phyloP scores from a whole-genome alignment of 768 basidiomycete species.

The Russula foetens region DNA sequence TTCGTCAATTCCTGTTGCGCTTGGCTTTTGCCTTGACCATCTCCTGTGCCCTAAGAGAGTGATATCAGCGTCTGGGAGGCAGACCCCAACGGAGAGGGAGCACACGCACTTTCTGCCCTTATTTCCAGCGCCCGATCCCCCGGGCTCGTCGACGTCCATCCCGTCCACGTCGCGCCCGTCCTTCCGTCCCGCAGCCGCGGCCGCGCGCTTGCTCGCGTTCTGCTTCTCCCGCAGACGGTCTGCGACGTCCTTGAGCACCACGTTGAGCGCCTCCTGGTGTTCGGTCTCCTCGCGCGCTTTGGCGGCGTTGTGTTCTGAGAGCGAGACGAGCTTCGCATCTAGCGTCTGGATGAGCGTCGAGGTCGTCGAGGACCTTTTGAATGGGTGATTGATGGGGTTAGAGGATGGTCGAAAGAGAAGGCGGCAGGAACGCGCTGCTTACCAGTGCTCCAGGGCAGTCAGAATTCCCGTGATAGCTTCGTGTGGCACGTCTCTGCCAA shows the following conservation, averaged over 20 bases:
- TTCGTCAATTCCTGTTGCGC: conserved; percentile 17
- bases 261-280: conserved; percentile 47
- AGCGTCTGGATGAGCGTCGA: conserved; percentile 62
- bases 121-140: conserved; percentile 6
- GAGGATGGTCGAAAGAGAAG: neutral
- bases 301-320: conserved; percentile 38
- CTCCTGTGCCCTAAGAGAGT: conserved; percentile 15
- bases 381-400: neutral
- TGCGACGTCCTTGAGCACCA: conserved; percentile 49
- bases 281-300: conserved; percentile 38
- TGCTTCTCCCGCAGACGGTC: conserved; percentile 50
- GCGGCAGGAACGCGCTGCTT: conserved; percentile 20
- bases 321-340: conserved; percentile 55
- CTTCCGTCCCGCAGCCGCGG: conserved; percentile 1
- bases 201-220: conserved; percentile 16
- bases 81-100: neutral
- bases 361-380: conserved; percentile 58
- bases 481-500: conserved; percentile 87
- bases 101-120: conserved; percentile 16
- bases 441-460: conserved; percentile 61
- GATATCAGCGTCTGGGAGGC: neutral
- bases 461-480: conserved; percentile 55
- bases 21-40: conserved; percentile 10
- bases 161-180: conserved; percentile 16
- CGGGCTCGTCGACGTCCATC: conserved; percentile 22